Percentiles rank a stretch among this genome's conserved stretches.
Evolutionary conservation across 2,329 filamentous ascomycete species (phyloP).

Genomic region (Aureobasidium sp.): DNA sequence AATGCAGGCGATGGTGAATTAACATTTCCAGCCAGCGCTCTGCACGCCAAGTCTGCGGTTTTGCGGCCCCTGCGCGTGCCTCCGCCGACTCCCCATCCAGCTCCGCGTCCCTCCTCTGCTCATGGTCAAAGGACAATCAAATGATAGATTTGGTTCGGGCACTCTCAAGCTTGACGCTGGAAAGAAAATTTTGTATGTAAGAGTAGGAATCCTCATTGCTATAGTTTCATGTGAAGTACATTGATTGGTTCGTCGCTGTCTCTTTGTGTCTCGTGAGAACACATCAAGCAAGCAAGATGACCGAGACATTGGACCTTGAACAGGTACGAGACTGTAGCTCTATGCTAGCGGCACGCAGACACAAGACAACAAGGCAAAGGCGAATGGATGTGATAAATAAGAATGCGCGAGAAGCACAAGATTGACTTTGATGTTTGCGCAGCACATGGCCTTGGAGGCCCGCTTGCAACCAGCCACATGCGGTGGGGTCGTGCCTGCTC

Average conservation of each 20-base stretch:
- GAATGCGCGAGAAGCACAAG: background rate
- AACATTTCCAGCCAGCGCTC: constrained; percentile 10
- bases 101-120: background rate
- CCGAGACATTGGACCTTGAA: background rate
- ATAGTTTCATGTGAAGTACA: too few relatives aligned
- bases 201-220: background rate
- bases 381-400: background rate
- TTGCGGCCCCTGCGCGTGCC: background rate
- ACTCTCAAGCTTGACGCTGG: background rate
- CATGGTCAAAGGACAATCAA: background rate
- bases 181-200: background rate
- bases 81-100: background rate
- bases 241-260: background rate
- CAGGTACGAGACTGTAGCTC: background rate
- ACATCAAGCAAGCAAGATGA: background rate
- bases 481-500: background rate
- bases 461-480: background rate
- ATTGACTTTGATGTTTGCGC: background rate
- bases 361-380: background rate
- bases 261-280: background rate
- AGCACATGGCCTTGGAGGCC: background rate
- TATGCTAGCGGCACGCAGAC: background rate
- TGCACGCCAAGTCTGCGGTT: constrained; percentile 1
- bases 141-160: background rate
- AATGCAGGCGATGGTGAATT: constrained; percentile 8